These are phyloP conservation scores for Paramyrothecium sp. DNA, from an alignment of 2,329 filamentous ascomycete genomes.

Conservation along the genomic window DNA sequence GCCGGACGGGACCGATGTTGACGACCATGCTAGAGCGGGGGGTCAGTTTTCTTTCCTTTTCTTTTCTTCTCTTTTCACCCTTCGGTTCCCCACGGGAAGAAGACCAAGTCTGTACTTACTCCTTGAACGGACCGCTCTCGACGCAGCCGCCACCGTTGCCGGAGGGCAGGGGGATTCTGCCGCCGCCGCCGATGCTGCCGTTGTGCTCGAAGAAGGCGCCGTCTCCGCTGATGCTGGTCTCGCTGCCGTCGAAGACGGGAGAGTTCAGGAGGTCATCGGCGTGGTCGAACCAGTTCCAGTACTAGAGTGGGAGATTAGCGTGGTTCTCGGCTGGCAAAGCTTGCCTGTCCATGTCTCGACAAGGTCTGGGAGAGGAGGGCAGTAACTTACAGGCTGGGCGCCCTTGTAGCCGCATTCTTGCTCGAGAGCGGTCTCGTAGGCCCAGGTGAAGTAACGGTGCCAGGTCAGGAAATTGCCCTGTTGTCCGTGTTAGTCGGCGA, in stretches of 20 bases:
- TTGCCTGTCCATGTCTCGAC: neutral
- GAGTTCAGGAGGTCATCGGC: conserved; percentile 43
- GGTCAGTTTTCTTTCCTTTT: no score
- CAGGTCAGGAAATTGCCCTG: conserved; percentile 33
- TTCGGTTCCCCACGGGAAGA: neutral
- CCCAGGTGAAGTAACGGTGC: conserved; percentile 39
- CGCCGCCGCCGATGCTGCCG: conserved; percentile 16
- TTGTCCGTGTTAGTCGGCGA: neutral
- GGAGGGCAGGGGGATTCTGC: conserved; percentile 31
- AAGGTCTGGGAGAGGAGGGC: neutral
- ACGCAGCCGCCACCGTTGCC: conserved; percentile 58
- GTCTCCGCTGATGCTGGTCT: conserved; percentile 48
- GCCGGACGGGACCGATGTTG: conserved; percentile 30
- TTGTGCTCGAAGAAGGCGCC: conserved; percentile 25
- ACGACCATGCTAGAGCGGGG: conserved; percentile 25
- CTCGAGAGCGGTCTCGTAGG: conserved; percentile 36
- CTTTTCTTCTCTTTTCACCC: no score
- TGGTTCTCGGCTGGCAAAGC: neutral
- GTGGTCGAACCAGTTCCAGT: conserved; percentile 52
- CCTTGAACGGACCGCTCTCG: conserved; percentile 46
- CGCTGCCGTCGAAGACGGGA: conserved; percentile 54
- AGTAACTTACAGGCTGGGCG: conserved; percentile 21
- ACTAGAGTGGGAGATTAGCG: conserved; percentile 23
- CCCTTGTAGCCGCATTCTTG: conserved; percentile 39
- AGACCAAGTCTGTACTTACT: conserved; percentile 26